Conservation (phyloP, 345 rosid genomes). For the Populus pruinosa region DNA sequence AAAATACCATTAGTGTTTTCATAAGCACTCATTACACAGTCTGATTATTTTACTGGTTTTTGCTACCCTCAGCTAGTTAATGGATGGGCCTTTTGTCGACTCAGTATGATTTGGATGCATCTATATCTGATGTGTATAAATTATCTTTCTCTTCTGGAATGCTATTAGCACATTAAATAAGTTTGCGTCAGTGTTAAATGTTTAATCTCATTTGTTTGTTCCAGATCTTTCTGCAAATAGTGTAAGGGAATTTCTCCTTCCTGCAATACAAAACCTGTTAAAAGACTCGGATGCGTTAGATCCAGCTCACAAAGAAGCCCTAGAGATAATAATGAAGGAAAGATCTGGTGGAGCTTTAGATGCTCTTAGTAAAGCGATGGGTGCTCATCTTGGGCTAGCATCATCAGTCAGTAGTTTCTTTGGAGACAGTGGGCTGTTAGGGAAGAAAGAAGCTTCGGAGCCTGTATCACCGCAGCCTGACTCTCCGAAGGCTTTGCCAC, state of each 20-base stretch:
- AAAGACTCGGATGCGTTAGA: conserved; percentile 81
- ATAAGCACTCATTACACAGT: background rate
- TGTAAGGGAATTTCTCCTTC: conserved; percentile 70
- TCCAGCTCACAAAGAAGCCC: conserved; percentile 95
- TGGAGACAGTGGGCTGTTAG: conserved; percentile 75
- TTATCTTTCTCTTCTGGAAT: too few species aligned
- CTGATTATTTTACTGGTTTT: background rate
- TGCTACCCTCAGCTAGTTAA: background rate
- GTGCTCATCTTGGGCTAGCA: conserved; percentile 87
- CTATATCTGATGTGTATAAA: background rate
- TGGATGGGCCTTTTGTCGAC: background rate
- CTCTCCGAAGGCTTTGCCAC: conserved; percentile 39
- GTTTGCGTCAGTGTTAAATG: background rate
- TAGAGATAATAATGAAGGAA: conserved; percentile 86
- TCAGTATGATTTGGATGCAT: background rate
- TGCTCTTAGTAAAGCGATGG: conserved; percentile 83
- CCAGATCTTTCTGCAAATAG: conserved; percentile 73
- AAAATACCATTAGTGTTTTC: too few species aligned
- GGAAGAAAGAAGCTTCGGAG: conserved; percentile 64
- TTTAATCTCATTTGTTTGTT: conserved; percentile 1
- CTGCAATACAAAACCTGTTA: conserved; percentile 75
- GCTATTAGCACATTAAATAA: background rate
- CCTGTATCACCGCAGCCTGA: conserved; percentile 20
- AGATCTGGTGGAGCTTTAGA: conserved; percentile 86
- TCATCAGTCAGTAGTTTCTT: conserved; percentile 87